Conservation (phyloP, 2,329 filamentous ascomycete species). For the Pyrenophora teres region DNA sequence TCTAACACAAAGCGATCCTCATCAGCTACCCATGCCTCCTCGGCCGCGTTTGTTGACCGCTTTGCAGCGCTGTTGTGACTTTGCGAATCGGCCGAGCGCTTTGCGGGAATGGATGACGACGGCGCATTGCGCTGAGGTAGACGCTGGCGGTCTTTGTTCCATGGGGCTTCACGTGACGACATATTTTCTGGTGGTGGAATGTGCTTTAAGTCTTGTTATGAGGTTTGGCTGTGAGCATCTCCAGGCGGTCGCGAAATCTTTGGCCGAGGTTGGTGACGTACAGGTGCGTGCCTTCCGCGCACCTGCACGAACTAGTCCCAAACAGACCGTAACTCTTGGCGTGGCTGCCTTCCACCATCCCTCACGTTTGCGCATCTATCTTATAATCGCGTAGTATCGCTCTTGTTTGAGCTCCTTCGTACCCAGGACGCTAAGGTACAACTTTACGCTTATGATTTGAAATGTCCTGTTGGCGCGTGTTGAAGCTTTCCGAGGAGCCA, state of each 20-base stretch:
- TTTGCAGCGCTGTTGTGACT: slow-evolving; percentile 48
- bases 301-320: slow-evolving; percentile 2
- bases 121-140: slow-evolving; percentile 29
- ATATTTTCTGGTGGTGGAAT: slow-evolving; percentile 16
- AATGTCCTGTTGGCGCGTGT: slow-evolving; percentile 44
- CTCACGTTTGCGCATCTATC: background rate
- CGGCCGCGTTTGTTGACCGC: slow-evolving; percentile 53
- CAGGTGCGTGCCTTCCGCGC: slow-evolving; percentile 11
- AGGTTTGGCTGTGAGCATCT: background rate
- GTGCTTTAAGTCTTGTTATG: background rate
- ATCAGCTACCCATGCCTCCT: slow-evolving; percentile 78
- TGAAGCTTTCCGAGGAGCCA: slow-evolving; percentile 33
- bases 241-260: slow-evolving; percentile 17
- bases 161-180: slow-evolving; percentile 42
- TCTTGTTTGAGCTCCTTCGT: background rate
- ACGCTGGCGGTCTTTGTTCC: slow-evolving; percentile 34
- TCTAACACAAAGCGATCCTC: slow-evolving; percentile 96
- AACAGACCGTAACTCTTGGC: slow-evolving; percentile 11
- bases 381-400: background rate
- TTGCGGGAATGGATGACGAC: slow-evolving; percentile 44
- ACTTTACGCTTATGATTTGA: background rate
- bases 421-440: too few relatives aligned
- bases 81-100: slow-evolving; percentile 52
- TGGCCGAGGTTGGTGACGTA: slow-evolving; percentile 28
- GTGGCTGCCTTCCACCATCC: slow-evolving; percentile 17